Evolutionary conservation across 352 stramenopile species (phyloP), one percentile per base, ranked within the genome.

Genomic region (Globisporangium middletonii): DNA sequence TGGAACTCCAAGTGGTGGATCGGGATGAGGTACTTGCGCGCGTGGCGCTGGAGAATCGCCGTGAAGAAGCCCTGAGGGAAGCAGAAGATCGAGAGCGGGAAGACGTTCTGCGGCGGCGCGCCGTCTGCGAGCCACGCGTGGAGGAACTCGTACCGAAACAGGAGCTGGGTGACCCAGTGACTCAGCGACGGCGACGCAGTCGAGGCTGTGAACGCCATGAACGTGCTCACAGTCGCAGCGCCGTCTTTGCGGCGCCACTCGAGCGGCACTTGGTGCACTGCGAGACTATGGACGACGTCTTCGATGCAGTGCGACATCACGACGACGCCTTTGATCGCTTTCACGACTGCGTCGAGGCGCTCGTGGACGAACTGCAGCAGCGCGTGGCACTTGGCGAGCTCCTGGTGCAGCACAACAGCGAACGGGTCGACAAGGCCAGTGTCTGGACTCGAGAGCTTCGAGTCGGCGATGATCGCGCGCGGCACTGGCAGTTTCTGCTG

Each of bases 41-140:
- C 77, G 35, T 92, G 75, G 7, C 78, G 77, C 67, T 94, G 84
- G 15, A 92, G 50, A 55, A 88, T 75, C 23, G 75, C 83, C 3
- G 84, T 94, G 52, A 94, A 88, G 43, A 94, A 74, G 0, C 80
- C 81, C 27, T 92, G 80, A 0, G 84, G 80, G 30, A 89, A 94
- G 37, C 67, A 77, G 44, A 94, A 91, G 7, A 84, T 68, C 4
- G 83, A 71, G 16, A 93, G 56, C 4, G 77, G 80, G 42, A 84
- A 90, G 15, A 69, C 65, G 38, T 64, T 64, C 53, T 69, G 58
- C 27, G 37, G 48, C 11, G 59, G 64, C 37, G 56, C 23, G 26
- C 74, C 74, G 18, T 64, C 49, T 1, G 48, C 18, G 11, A 59
- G 58, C 84, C 84, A 94, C 13, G 65, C 45, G 37, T 78, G 63